Base-by-base conservation (phyloP, 169 alveolate genomes). In the Theileria orientalis region DNA sequence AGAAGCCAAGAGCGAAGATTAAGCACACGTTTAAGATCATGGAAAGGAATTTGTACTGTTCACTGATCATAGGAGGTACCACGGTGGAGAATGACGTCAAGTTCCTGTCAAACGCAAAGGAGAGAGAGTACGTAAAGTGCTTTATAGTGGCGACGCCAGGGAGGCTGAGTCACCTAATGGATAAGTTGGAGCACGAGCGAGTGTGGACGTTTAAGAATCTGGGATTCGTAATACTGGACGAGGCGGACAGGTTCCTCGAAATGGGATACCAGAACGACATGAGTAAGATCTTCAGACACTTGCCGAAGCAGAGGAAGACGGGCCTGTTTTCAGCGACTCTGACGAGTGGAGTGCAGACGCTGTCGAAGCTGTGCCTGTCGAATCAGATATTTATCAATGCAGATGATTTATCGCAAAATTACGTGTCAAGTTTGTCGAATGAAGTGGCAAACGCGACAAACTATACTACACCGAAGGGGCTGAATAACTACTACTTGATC, bases 281-380 rank as follows among this genome's bases (percentile, higher is more conserved):
- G 56, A 73, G 84, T 9, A 63, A 71, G 59, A 93, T 95, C 23
- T 61, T 96, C 29, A 85, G 86, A 14, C 84, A 75, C 29, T 56
- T 96, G 35, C 99, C 99, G 16, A 96, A 94, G 72, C 94, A 95
- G 68, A 92, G 99, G 83, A 91, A 97, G 72, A 95, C 98, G 8
- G 98, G 98, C 0, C 70, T 96, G 49, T 96, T 94, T 85, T 95
- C 98, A 0, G 99, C 99, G 6, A 96, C 99, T 0, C 49, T 82
- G 60, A 59, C 84, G 1, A 37, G 41, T 5, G 85, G 59, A 40
- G 77, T 74, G 11, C 19, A 64, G 30, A 49, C 11, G 6, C 75
- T 82, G 8, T 73, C 84, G 7, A 72, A 74, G 32, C 46, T 29
- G 32, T 62, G 74, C 27, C 67, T 82, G 40, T 41, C 52, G 27